These are phyloP conservation scores for Epichloe brachyelytri DNA, from an alignment of 2,329 filamentous ascomycete genomes.

Conservation along the genomic window DNA sequence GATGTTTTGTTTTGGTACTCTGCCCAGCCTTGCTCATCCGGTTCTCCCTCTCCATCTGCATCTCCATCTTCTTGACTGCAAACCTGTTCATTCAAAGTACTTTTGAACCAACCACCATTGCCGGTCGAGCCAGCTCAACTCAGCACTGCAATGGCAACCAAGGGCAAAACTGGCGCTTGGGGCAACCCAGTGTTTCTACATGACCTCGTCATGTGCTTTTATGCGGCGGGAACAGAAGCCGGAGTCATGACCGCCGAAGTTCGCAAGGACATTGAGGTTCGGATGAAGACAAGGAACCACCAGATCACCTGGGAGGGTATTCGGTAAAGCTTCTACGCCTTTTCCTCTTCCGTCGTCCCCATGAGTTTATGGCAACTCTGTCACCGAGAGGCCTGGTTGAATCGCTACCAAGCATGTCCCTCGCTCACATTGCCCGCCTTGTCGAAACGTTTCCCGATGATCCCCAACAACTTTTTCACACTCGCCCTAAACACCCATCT, in stretches of 20 bases:
- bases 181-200: constrained; percentile 18
- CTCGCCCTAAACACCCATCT: neutral
- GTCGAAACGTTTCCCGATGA: too few relatives aligned
- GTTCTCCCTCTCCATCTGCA: too few relatives aligned
- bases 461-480: neutral
- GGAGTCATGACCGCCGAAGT: constrained; percentile 16
- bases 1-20: too few relatives aligned
- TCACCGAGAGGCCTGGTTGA: neutral
- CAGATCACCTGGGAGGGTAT: constrained; percentile 31
- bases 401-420: neutral
- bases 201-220: constrained; percentile 21
- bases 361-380: too few relatives aligned
- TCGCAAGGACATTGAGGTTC: constrained; percentile 18
- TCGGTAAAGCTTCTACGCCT: constrained; percentile 20
- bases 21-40: too few relatives aligned
- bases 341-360: neutral
- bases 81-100: too few relatives aligned
- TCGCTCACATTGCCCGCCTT: too few relatives aligned
- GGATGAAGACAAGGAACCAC: constrained; percentile 20
- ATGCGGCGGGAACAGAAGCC: constrained; percentile 15
- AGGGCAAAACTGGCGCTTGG: neutral
- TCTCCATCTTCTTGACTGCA: too few relatives aligned
- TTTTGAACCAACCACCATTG: too few relatives aligned
- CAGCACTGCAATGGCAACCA: neutral
- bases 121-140: neutral